Evolutionary conservation across 371 early-diverging fungal genomes (phyloP).

Genomic region (Blakeslea trispora): DNA sequence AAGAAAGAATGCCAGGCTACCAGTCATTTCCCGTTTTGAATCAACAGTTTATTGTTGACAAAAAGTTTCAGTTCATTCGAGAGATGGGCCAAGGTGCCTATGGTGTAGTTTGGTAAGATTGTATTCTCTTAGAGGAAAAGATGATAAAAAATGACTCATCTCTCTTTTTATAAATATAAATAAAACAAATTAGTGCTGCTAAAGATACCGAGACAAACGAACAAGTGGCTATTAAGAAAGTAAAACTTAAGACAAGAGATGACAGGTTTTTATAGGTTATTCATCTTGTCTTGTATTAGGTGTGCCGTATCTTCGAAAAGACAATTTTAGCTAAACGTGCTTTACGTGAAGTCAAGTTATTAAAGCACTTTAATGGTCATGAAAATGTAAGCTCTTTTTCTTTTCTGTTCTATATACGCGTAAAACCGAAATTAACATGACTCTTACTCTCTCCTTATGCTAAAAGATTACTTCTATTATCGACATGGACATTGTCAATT

Average conservation of each 20-base stretch:
- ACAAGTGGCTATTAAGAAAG: slow-evolving; percentile 93
- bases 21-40: slow-evolving; percentile 71
- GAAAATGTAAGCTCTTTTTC: slow-evolving; percentile 89
- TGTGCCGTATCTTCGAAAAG: slow-evolving; percentile 72
- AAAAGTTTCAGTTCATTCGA: slow-evolving; percentile 78
- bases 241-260: too few relatives aligned
- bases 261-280: too few relatives aligned
- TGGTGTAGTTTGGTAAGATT: slow-evolving; percentile 80
- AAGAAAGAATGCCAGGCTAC: slow-evolving; percentile 41
- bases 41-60: slow-evolving; percentile 71
- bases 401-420: too few relatives aligned
- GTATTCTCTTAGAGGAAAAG: too few relatives aligned
- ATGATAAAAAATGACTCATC: too few relatives aligned
- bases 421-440: too few relatives aligned
- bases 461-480: slow-evolving; percentile 79
- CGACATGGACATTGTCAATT: slow-evolving; percentile 56
- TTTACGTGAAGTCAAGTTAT: slow-evolving; percentile 86
- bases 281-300: slow-evolving; percentile 27
- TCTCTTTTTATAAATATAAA: too few relatives aligned
- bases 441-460: not conserved
- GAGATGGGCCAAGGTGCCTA: slow-evolving; percentile 95
- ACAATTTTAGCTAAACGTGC: slow-evolving; percentile 85
- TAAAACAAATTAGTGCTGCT: slow-evolving; percentile 84
- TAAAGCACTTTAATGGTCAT: slow-evolving; percentile 88
- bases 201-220: slow-evolving; percentile 77